phyloP scores from a whole-genome alignment of 2,329 filamentous ascomycete genomes.

The Colletotrichum camelliae region DNA sequence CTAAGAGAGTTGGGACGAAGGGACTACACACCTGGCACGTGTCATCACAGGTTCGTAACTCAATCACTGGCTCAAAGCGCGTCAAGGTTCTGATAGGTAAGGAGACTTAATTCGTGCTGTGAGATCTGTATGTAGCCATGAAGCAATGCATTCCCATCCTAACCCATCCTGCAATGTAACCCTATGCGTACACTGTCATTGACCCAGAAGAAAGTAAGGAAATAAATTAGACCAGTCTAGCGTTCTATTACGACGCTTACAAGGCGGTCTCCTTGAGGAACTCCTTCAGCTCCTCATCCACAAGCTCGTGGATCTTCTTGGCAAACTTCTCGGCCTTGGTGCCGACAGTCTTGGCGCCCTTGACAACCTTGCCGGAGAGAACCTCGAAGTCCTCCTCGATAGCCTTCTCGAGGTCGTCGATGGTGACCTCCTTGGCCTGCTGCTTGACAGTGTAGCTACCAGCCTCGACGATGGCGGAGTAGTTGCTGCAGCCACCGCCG shows the following conservation, averaged over 20 bases:
- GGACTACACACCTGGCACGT: neutral
- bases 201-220: constrained; percentile 27
- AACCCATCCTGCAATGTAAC: constrained; percentile 15
- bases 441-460: constrained; percentile 71
- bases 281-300: constrained; percentile 66
- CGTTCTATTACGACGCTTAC: constrained; percentile 28
- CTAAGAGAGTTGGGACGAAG: neutral
- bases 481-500: constrained; percentile 94
- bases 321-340: constrained; percentile 66
- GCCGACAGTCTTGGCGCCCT: constrained; percentile 57
- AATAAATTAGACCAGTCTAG: neutral
- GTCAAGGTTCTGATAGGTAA: neutral
- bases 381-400: constrained; percentile 67
- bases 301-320: constrained; percentile 66
- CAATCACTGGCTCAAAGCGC: neutral
- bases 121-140: constrained; percentile 19
- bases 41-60: neutral
- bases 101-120: constrained; percentile 11
- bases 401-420: constrained; percentile 66
- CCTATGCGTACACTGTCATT: constrained; percentile 20
- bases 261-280: constrained; percentile 59
- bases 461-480: constrained; percentile 77
- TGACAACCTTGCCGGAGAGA: constrained; percentile 61
- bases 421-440: constrained; percentile 46
- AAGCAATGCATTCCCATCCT: constrained; percentile 20